These are phyloP conservation scores for Globisporangium alternatum DNA, from an alignment of 352 stramenopile genomes.

Conservation along the genomic window DNA sequence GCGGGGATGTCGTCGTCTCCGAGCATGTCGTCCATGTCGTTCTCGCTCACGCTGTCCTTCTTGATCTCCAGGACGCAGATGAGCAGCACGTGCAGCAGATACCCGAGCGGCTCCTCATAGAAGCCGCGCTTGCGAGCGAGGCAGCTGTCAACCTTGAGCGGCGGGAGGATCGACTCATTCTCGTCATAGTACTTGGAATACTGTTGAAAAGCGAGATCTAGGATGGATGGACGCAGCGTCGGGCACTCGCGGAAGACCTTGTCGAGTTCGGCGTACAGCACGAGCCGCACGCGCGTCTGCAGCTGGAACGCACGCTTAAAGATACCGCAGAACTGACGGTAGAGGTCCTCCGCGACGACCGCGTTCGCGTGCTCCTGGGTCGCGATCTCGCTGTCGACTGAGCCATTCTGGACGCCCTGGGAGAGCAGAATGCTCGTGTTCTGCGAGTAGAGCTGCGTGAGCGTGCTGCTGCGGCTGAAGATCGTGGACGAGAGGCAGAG, in stretches of 20 bases:
- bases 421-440: slow-evolving; percentile 34
- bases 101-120: slow-evolving; percentile 44
- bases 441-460: slow-evolving; percentile 55
- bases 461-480: slow-evolving; percentile 33
- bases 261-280: slow-evolving; percentile 45
- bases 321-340: slow-evolving; percentile 55
- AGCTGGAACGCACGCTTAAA: slow-evolving; percentile 48
- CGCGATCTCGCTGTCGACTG: slow-evolving; percentile 23
- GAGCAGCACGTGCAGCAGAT: slow-evolving; percentile 37
- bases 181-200: slow-evolving; percentile 43
- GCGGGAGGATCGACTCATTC: slow-evolving; percentile 43
- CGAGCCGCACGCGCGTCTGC: slow-evolving; percentile 40
- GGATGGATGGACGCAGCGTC: slow-evolving; percentile 33
- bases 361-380: slow-evolving; percentile 42
- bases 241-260: slow-evolving; percentile 45
- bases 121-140: slow-evolving; percentile 24
- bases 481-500: slow-evolving; percentile 38
- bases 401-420: slow-evolving; percentile 20
- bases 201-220: slow-evolving; percentile 46
- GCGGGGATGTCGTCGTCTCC: slow-evolving; percentile 29
- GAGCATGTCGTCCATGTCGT: slow-evolving; percentile 32
- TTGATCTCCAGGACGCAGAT: slow-evolving; percentile 29
- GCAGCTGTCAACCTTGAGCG: slow-evolving; percentile 45
- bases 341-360: slow-evolving; percentile 43
- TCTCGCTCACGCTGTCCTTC: slow-evolving; percentile 8